Evolutionary conservation across 495 filamentous ascomycete genomes (phyloP).

Genomic region (Pyrenula aspistea): DNA sequence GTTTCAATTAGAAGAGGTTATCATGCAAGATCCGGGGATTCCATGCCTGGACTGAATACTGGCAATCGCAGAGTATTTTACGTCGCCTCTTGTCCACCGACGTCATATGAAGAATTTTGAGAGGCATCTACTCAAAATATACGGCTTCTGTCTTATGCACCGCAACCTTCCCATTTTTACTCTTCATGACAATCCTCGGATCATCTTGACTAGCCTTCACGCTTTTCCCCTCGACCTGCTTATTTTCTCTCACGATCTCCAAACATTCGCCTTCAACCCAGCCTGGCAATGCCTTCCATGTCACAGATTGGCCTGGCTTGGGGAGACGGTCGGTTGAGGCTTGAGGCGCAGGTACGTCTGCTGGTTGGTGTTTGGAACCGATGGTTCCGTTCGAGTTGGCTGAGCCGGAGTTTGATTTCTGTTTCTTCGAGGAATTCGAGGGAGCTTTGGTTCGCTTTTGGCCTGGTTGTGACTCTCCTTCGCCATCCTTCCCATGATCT

Average conservation of each 20-base stretch:
- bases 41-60: too few species aligned
- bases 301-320: slow-evolving; percentile 16
- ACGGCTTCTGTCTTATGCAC: slow-evolving; percentile 21
- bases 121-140: slow-evolving; percentile 23
- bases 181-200: slow-evolving; percentile 19
- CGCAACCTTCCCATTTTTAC: slow-evolving; percentile 16
- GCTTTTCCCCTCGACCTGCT: slow-evolving; percentile 16
- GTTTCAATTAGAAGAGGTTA: too few species aligned
- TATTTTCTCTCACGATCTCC: slow-evolving; percentile 16
- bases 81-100: too few species aligned
- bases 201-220: slow-evolving; percentile 20
- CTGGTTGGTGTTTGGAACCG: slow-evolving; percentile 11
- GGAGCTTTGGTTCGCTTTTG: slow-evolving; percentile 12
- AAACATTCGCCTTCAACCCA: slow-evolving; percentile 18
- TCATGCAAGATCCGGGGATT: too few species aligned
- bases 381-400: slow-evolving; percentile 4
- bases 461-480: slow-evolving; percentile 14
- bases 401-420: slow-evolving; percentile 8
- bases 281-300: slow-evolving; percentile 18
- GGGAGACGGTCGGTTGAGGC: slow-evolving; percentile 19
- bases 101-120: too few species aligned
- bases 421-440: slow-evolving; percentile 11
- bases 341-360: slow-evolving; percentile 10
- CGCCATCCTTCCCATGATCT: slow-evolving; percentile 6
- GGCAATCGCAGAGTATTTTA: too few species aligned